A percentile compares a stretch with the other conserved stretches of the same genome.
Evolutionary conservation across 2,329 filamentous ascomycete species (phyloP).

Genomic region (Ascochyta fabae): DNA sequence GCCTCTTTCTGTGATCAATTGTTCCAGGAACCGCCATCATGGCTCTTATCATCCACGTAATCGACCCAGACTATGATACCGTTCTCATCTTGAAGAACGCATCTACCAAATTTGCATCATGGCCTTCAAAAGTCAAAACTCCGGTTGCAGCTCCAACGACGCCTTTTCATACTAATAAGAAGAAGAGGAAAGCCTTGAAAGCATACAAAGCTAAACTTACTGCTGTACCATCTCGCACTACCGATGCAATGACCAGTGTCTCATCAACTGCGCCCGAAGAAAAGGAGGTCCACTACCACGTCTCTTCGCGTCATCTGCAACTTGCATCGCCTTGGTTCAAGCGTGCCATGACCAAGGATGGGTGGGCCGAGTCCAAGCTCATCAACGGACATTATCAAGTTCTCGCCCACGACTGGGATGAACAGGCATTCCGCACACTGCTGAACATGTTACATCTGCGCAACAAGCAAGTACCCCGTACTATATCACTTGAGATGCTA

Average conservation of each 20-base stretch:
- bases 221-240: no score
- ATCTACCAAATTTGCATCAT: neutral
- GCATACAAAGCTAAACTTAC: no score
- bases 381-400: slow-evolving; percentile 20
- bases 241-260: no score
- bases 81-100: slow-evolving; percentile 1
- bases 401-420: slow-evolving; percentile 36
- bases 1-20: no score
- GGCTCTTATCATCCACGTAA: neutral
- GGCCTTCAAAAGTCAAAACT: neutral
- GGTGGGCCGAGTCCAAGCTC: slow-evolving; percentile 5
- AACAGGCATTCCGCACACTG: slow-evolving; percentile 51
- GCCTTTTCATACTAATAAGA: no score
- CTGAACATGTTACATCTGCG: slow-evolving; percentile 57
- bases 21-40: neutral
- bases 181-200: neutral
- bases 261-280: neutral
- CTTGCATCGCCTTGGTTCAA: slow-evolving; percentile 13
- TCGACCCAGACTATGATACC: neutral
- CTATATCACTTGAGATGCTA: slow-evolving; percentile 51
- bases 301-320: slow-evolving; percentile 13
- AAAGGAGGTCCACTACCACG: neutral
- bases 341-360: neutral
- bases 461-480: slow-evolving; percentile 49
- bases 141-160: no score